Percentiles rank a stretch among this genome's conserved stretches.
phyloP scores from a whole-genome alignment of 2,329 filamentous ascomycete species.

The Colletotrichum lentis region DNA sequence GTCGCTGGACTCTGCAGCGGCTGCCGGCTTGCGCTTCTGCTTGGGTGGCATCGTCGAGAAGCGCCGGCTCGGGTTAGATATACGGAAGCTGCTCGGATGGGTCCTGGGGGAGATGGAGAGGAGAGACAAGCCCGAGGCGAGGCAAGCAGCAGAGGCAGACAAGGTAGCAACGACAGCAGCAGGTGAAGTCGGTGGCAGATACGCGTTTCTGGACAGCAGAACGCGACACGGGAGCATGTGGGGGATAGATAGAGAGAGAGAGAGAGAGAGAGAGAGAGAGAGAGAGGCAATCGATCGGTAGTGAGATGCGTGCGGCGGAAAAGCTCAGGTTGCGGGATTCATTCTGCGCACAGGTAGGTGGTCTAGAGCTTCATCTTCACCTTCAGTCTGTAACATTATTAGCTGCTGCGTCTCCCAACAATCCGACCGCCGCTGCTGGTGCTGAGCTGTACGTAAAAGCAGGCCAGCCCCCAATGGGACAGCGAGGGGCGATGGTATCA shows the following conservation, averaged over 20 bases:
- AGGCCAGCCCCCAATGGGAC: neutral
- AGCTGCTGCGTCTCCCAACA: too few species aligned
- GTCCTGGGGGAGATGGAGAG: neutral
- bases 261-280: neutral
- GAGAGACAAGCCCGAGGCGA: neutral
- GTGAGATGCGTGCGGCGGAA: neutral
- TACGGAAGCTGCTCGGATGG: neutral
- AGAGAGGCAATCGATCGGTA: neutral
- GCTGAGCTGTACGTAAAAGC: too few species aligned
- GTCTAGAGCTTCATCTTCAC: neutral
- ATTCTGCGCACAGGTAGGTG: too few species aligned
- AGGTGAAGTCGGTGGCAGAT: neutral
- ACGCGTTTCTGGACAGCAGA: constrained; percentile 15
- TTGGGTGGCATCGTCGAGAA: constrained; percentile 43
- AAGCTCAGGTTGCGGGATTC: too few species aligned
- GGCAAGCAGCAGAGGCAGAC: neutral
- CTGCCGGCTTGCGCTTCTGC: constrained; percentile 43
- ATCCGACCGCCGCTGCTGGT: too few species aligned
- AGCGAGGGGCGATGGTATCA: constrained; percentile 7
- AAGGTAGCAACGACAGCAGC: neutral
- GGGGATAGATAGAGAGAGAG: too few species aligned
- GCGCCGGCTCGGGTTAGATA: neutral
- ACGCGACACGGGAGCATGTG: constrained; percentile 28
- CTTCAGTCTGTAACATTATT: neutral
- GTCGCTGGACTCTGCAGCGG: constrained; percentile 40